Base-by-base conservation (phyloP, 2,329 filamentous ascomycete species). In the Aspergillus carbonarius region DNA sequence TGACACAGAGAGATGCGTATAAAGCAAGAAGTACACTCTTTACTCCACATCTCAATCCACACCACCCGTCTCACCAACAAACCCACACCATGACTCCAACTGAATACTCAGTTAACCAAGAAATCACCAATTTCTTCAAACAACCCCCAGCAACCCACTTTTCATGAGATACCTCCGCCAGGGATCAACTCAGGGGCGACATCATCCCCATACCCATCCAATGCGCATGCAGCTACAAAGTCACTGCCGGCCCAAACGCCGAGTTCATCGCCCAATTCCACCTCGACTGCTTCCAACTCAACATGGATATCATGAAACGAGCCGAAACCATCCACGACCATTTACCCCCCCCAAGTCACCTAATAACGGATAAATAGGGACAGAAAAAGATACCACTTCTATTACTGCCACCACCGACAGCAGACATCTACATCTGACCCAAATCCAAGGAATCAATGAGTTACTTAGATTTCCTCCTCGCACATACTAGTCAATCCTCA, bases 231-330 rank as follows among this genome's bases (percentile, higher is more conserved):
- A 77, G 74, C 67, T 78, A 78, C 65, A 73, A 72, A 1, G 70
- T 78, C 47, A 79, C 76, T 57, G 72, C 73, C n/a, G 72, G 76
- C 4, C 60, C 57, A 9, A 61, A 69, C 34, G 62, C 60, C 18
- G 71, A 76, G 64, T 72, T 65, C 47, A 71, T 78, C 34, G 71
- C 71, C 37, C 74, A 79, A 63, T 78, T 75, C 62, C 74, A 74
- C 49, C 71, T 78, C 10, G 67, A 68, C 61, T 75, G 71, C 3
- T 64, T 75, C 3, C 58, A 66, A 32, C 65, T 78, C n/a, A 69
- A 68, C 18, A 66, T 67, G 35, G 70, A 77, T 20, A 72, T 62
- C 60, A 52, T 40, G 37, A 57, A 63, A 17, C 65, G 76, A 2
- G 73, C 70, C 20, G 56, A 59, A 51, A 57, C 57, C 10, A 69